Percentiles rank a stretch among this genome's conserved stretches.
These are phyloP conservation scores for Pezicula radicicola DNA, from an alignment of 2,329 filamentous ascomycete species.

Conservation along the genomic window DNA sequence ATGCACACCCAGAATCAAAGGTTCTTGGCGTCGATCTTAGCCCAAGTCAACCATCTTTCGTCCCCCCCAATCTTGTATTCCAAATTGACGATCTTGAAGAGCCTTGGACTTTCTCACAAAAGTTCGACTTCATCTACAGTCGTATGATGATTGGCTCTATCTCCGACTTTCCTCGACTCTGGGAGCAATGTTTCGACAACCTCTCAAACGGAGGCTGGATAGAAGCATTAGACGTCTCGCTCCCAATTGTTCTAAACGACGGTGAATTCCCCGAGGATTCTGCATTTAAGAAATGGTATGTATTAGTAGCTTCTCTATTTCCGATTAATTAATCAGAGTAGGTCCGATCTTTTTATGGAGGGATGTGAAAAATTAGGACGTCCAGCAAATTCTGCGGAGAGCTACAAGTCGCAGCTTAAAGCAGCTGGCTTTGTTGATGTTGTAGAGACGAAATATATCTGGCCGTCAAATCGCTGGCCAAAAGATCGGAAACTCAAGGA, in stretches of 20 bases:
- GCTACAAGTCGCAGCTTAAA: conserved; percentile 8
- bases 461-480: too few species aligned
- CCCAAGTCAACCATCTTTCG: conserved; percentile 37
- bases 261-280: conserved; percentile 21
- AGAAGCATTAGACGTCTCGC: conserved; percentile 11
- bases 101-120: conserved; percentile 49
- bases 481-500: too few species aligned
- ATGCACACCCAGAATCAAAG: conserved; percentile 14
- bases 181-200: conserved; percentile 4
- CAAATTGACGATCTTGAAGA: conserved; percentile 56
- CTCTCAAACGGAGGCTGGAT: conserved; percentile 10
- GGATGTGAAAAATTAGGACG: conserved; percentile 27
- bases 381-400: conserved; percentile 23
- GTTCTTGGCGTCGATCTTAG: conserved; percentile 35
- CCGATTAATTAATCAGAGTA: too few species aligned
- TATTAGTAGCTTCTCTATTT: too few species aligned
- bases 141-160: conserved; percentile 29
- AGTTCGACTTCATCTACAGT: conserved; percentile 58
- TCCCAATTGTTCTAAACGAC: conserved; percentile 6
- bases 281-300: conserved; percentile 7
- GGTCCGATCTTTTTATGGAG: too few species aligned
- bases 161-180: conserved; percentile 4
- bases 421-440: conserved; percentile 19
- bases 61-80: conserved; percentile 53
- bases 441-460: conserved; percentile 41